These are phyloP conservation scores for Lycium ferocissimum DNA, from an alignment of 257 asterid genomes.

Conservation along the genomic window DNA sequence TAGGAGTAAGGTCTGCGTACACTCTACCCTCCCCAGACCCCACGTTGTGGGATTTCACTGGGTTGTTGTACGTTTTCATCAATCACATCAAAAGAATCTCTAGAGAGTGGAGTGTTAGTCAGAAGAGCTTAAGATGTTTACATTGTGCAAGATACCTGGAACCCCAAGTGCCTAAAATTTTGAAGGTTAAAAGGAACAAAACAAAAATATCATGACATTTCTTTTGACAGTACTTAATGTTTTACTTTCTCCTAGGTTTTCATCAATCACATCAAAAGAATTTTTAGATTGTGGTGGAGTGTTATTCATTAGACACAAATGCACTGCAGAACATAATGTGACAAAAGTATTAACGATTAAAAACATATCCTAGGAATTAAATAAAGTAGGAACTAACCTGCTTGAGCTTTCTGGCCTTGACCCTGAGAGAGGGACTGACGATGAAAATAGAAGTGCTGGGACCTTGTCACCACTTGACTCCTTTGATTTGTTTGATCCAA, in stretches of 20 bases:
- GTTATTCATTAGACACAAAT: neutral
- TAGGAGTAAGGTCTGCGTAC: too few species aligned
- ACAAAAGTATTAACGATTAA: neutral
- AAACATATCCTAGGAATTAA: neutral
- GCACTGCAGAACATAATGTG: neutral
- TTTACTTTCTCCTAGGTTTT: neutral
- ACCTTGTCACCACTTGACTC: constrained; percentile 38
- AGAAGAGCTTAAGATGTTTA: constrained; percentile 5
- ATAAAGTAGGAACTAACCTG: constrained; percentile 32
- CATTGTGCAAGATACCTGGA: neutral
- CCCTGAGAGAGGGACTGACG: constrained; percentile 20
- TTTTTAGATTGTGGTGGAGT: neutral
- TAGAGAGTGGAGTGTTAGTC: neutral
- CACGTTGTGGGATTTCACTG: too few species aligned
- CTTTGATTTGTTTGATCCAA: constrained; percentile 44
- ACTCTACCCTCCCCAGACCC: too few species aligned
- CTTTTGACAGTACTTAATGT: neutral
- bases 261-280: neutral
- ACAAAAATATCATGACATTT: neutral
- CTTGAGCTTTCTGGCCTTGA: constrained; percentile 31
- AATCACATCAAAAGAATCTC: neutral
- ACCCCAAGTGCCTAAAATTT: neutral
- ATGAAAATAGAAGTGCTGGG: constrained; percentile 37
- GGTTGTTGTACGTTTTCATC: neutral
- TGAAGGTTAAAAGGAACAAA: constrained; percentile 14